Percentiles rank a stretch among this genome's conserved stretches.
Conservation (phyloP, 305 asterid species). For the Fraxinus dipetala region DNA sequence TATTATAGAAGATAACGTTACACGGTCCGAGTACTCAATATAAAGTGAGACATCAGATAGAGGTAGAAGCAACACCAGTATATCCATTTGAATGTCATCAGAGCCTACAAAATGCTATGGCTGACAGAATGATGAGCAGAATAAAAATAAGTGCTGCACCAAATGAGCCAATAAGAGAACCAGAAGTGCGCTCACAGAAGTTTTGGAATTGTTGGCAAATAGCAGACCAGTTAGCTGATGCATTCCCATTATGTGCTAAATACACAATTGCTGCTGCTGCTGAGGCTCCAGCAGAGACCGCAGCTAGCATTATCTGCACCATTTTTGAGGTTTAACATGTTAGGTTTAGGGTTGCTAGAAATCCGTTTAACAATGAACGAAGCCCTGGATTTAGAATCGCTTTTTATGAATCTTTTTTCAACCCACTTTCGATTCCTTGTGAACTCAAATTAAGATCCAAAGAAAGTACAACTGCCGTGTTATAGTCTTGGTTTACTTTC, state of each 20-base stretch:
- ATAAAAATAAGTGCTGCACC: slow-evolving; percentile 41
- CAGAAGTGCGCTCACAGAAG: slow-evolving; percentile 62
- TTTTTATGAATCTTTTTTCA: background rate
- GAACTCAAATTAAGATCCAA: background rate
- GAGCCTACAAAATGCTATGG: slow-evolving; percentile 44
- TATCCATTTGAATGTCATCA: background rate
- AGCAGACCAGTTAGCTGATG: slow-evolving; percentile 77
- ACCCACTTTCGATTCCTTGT: background rate
- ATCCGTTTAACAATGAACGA: background rate
- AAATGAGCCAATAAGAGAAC: slow-evolving; percentile 70
- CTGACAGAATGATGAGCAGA: slow-evolving; percentile 51
- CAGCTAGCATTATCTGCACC: slow-evolving; percentile 55
- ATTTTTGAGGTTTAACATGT: background rate
- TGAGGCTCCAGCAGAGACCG: slow-evolving; percentile 64
- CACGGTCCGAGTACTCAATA: background rate
- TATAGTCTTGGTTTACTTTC: background rate
- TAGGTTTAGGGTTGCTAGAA: background rate
- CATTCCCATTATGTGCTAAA: slow-evolving; percentile 77
- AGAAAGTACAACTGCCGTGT: background rate
- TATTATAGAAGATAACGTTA: background rate
- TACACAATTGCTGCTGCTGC: slow-evolving; percentile 76
- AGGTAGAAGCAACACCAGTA: background rate
- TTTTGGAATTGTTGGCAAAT: slow-evolving; percentile 60
- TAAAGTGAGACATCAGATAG: background rate
- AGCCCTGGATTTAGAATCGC: background rate